Percentiles rank a stretch among this genome's conserved stretches.
phyloP scores from a whole-genome alignment of 139 green algal genomes.

The Zygnema cylindricum region DNA sequence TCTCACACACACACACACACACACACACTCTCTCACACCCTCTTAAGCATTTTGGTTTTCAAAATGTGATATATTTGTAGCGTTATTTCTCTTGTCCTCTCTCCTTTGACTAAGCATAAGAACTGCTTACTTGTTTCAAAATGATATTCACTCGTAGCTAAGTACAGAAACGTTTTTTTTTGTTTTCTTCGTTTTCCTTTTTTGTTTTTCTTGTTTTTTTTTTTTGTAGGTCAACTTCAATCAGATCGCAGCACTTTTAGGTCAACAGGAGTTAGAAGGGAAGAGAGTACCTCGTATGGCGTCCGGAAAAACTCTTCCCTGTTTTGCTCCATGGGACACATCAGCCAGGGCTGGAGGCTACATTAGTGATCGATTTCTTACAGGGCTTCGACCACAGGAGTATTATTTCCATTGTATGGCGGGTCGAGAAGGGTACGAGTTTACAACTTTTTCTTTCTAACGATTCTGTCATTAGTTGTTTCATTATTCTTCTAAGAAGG shows the following conservation, averaged over 20 bases:
- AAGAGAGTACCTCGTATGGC: slow-evolving; percentile 89
- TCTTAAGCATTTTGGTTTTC: too few species aligned
- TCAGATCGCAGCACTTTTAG: slow-evolving; percentile 94
- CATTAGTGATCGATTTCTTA: slow-evolving; percentile 93
- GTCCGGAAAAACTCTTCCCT: slow-evolving; percentile 94
- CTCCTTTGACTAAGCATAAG: too few species aligned
- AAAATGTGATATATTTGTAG: too few species aligned
- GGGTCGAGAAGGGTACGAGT: slow-evolving; percentile 82
- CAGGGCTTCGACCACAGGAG: slow-evolving; percentile 83
- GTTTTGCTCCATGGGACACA: slow-evolving; percentile 88
- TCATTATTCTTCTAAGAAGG: neutral
- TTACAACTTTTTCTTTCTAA: neutral
- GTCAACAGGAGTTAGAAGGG: slow-evolving; percentile 98
- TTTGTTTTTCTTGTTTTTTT: neutral
- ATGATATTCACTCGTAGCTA: too few species aligned
- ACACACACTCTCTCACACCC: too few species aligned
- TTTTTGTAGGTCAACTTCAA: slow-evolving; percentile 83
- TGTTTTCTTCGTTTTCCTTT: neutral
- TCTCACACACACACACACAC: too few species aligned
- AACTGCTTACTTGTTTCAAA: too few species aligned
- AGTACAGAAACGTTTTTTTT: too few species aligned
- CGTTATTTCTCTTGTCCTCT: too few species aligned
- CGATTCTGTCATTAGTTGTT: neutral
- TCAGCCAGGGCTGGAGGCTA: slow-evolving; percentile 71
- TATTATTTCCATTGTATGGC: slow-evolving; percentile 99